Base-by-base conservation (phyloP, 306 rosid species). In the Coriaria nepalensis region DNA sequence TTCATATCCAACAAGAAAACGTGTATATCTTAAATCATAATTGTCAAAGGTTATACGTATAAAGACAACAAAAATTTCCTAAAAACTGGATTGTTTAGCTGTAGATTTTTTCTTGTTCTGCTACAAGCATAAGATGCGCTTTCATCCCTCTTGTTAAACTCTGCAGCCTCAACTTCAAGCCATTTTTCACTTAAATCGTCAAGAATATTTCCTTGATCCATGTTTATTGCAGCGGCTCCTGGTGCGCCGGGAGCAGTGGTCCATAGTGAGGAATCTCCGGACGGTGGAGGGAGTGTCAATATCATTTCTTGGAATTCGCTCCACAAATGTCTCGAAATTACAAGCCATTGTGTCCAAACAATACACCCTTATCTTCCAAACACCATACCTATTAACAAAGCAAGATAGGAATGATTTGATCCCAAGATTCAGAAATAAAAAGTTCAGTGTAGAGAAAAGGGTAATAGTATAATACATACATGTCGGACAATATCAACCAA, bases 141-240 rank as follows among this genome's bases (percentile, higher is more conserved):
- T 70, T 81, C 95, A 56, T 88, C 95, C 75, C 97, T 81, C 79
- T 76, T 6, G 61, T 88, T 95, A 52, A 88, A 95, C 70, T 84
- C 97, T 5, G 93, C 95, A 20, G 93, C 97, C 70, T 88, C 97
- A 64, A 80, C 82, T 74, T 81, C 95, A 50, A 84, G 97, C 97
- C 97, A 88, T 72, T 81, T 88, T 49, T 88, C 97, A 66, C 97
- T 70, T 50, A 88, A 57, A 70, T 88, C 97, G 43, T 88, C 97
- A 5, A 88, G 95, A 58, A 88, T 78, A 63, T 88, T 88, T 62
- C 61, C 78, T 59, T 81, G 97, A 61, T 81, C 82, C 0, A 73
- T 5, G 42, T 67, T 84, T 45, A 84, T 51, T 50, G 62, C 63
- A 41, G 97, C 29, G 1, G 29, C 93, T 53, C 97, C 97, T 2